Evolutionary conservation across 192 early-diverging fungal species (phyloP), one percentile per base, ranked within the genome.

Genomic region (Polychytrium aggregatum): DNA sequence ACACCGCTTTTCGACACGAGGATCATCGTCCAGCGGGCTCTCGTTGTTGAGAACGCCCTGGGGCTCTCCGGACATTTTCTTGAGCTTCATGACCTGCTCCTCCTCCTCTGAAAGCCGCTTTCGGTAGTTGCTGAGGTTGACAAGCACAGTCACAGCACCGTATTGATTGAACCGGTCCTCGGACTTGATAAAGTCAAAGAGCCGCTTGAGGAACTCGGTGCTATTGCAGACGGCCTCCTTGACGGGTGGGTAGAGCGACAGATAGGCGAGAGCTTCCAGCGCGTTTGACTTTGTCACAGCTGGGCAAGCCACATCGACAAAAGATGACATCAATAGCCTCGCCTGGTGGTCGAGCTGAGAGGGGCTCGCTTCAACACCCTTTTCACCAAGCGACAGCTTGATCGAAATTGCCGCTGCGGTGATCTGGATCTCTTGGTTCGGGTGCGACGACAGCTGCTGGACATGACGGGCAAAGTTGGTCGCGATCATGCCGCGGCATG

Each of bases 221-320:
- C 79, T 0, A 64, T 64, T 0, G 67, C 63, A 0, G n/a, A 97
- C 60, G 6, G 68, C 61, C 9, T 87, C 85, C 46, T 90, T 91
- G 17, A 86, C 63, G 28, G 43, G 37, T 0, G 82, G 70, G 37
- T 80, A 65, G 16, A 88, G 67, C 37, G 81, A 80, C 18, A 90
- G 65, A 50, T 90, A 97, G 9, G 86, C 82, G 6, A 97, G 64
- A 1, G 84, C 82, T 59, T 97, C 92, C 1, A 84, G 64, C 5
- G 82, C 84, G 30, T 72, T 68, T 21, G 71, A 38, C 8, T 70
- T 53, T 6, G 72, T 64, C 10, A 51, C 50, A 0, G 41, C 34
- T 20, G 38, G 56, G 60, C 0, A 54, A 44, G 22, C 62, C 48
- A 20, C 55, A 44, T 47, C 49, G 22, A 67, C 70, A 51, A 88